Evolutionary conservation across 1,139 yeast genomes (phyloP).

Genomic region (Pichia sp.): DNA sequence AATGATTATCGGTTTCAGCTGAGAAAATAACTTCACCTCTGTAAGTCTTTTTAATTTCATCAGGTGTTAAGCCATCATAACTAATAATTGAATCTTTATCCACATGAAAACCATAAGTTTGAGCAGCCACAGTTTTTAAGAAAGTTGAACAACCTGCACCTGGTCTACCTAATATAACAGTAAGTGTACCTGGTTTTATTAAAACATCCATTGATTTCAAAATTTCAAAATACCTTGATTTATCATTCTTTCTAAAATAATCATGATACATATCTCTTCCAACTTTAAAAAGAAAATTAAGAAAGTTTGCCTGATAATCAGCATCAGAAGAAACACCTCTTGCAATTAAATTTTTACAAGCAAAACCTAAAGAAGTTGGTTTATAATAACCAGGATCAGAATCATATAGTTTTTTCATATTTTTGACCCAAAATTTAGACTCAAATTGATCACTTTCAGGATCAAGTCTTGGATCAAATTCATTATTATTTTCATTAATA

Average conservation of each 20-base stretch:
- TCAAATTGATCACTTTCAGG: constrained; percentile 55
- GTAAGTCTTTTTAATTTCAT: constrained; percentile 44
- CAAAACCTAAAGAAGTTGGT: constrained; percentile 59
- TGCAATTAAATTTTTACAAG: constrained; percentile 64
- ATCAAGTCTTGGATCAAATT: constrained; percentile 41
- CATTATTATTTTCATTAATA: constrained; percentile 16
- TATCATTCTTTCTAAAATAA: constrained; percentile 13
- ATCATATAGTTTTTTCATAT: constrained; percentile 49
- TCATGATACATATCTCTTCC: constrained; percentile 17
- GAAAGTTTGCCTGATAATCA: constrained; percentile 74
- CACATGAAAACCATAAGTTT: constrained; percentile 65
- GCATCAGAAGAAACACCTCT: constrained; percentile 73
- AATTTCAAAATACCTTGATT: constrained; percentile 43
- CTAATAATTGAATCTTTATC: constrained; percentile 39
- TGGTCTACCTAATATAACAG: constrained; percentile 77
- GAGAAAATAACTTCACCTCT: constrained; percentile 69
- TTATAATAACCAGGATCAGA: constrained; percentile 60
- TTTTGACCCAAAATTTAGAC: constrained; percentile 68
- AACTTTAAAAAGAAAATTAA: constrained; percentile 35
- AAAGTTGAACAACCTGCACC: constrained; percentile 85
- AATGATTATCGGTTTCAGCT: constrained; percentile 66
- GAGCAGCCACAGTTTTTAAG: constrained; percentile 61
- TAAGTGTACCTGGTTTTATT: constrained; percentile 64
- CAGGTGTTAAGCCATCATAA: constrained; percentile 44
- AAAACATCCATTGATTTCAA: constrained; percentile 64